These are phyloP conservation scores for Hyaloscypha variabilis DNA, from an alignment of 495 filamentous ascomycete genomes.

Conservation along the genomic window DNA sequence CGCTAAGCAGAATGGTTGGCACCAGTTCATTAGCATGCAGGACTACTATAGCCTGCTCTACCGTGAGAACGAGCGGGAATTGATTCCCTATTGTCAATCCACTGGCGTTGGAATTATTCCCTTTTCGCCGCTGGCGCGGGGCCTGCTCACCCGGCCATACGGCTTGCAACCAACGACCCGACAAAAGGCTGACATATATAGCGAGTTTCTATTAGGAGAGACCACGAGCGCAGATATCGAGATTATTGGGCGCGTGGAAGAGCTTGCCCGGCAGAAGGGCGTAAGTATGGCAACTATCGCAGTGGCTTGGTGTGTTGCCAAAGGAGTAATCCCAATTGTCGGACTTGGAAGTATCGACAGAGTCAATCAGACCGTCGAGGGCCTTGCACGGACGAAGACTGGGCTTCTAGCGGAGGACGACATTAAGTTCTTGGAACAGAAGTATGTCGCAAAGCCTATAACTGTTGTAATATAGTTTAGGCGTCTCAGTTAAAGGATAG, in stretches of 20 bases:
- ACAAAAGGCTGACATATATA: conserved; percentile 49
- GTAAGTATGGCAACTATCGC: conserved; percentile 66
- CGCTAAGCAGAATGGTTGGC: conserved; percentile 56
- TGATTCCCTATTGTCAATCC: conserved; percentile 61
- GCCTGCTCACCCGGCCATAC: conserved; percentile 55
- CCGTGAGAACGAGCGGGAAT: conserved; percentile 65
- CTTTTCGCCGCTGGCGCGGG: conserved; percentile 63
- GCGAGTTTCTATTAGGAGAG: conserved; percentile 42
- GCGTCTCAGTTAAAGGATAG: no score
- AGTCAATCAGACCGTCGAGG: conserved; percentile 27
- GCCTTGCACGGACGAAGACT: conserved; percentile 13
- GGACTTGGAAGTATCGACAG: conserved; percentile 27
- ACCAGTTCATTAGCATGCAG: conserved; percentile 66
- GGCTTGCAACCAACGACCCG: conserved; percentile 43
- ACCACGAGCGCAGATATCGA: conserved; percentile 52
- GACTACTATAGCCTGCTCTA: conserved; percentile 61
- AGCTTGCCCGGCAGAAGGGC: conserved; percentile 67
- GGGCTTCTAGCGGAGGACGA: conserved; percentile 27
- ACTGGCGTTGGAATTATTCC: conserved; percentile 50
- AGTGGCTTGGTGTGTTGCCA: conserved; percentile 66
- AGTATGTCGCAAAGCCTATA: conserved; percentile 24
- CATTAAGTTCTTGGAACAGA: conserved; percentile 26
- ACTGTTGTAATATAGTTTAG: neutral
- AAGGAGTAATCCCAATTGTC: conserved; percentile 33
- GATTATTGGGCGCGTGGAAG: conserved; percentile 67